A percentile compares a stretch with the other conserved stretches of the same genome.
Conservation (phyloP, 2,329 filamentous ascomycete genomes). For the Fusarium annulatum region DNA sequence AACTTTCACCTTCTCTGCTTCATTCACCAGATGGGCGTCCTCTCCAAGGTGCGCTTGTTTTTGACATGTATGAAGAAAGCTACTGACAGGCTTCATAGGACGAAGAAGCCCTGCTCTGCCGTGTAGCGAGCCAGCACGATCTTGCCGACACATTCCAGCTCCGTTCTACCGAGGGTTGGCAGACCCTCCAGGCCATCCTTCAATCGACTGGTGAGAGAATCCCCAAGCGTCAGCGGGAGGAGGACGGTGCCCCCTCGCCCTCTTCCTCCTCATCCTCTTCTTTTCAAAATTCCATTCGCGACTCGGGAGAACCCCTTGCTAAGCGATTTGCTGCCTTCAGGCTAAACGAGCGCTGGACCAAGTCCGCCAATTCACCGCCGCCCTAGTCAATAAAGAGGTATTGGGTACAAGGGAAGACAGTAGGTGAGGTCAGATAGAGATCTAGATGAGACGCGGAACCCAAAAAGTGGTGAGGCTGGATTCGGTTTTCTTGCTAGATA, state of each 20-base stretch:
- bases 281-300: conserved; percentile 46
- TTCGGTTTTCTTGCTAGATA: conserved; percentile 5
- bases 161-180: conserved; percentile 90
- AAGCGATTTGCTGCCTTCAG: conserved; percentile 75
- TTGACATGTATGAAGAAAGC: neutral
- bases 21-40: conserved; percentile 80
- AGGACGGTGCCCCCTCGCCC: conserved; percentile 49
- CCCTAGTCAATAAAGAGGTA: conserved; percentile 35
- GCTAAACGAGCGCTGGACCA: conserved; percentile 60
- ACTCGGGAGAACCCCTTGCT: conserved; percentile 67
- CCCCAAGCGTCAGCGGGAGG: conserved; percentile 72
- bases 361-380: conserved; percentile 39
- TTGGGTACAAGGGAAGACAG: conserved; percentile 1
- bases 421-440: neutral
- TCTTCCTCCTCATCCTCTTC: conserved; percentile 45
- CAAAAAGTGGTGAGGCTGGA: conserved; percentile 10
- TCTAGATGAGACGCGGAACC: neutral
- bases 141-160: conserved; percentile 84
- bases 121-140: conserved; percentile 84
- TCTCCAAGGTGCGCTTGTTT: conserved; percentile 77
- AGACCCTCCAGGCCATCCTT: conserved; percentile 91
- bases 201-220: conserved; percentile 97
- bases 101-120: conserved; percentile 87
- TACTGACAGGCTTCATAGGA: conserved; percentile 67
- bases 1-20: conserved; percentile 97